Base-by-base conservation (phyloP, 225 moss, liverwort and hornwort species). In the Polytrichum commune region DNA sequence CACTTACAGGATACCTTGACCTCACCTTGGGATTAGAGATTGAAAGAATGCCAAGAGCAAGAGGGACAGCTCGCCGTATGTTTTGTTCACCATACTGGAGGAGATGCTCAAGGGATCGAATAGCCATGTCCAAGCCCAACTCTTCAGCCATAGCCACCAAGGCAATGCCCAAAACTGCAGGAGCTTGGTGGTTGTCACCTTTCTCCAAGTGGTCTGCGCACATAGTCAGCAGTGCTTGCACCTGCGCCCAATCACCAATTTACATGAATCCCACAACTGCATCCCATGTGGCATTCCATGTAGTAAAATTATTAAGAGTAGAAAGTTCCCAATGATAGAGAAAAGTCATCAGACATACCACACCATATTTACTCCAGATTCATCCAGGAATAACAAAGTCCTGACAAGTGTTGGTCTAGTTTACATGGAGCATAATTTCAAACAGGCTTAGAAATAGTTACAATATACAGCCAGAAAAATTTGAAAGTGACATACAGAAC, bases 61-160 rank as follows among this genome's bases (percentile, higher is more conserved):
- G 85, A 27, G 97, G 97, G 66, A 98, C 97, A 54, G 97, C 92
- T 60, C 93, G 89, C 72, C 97, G 88, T 58, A 98, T 98, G 62
- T 93, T 98, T 77, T 98, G 95, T 85, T 98, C 97, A 26, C 97
- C 97, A 62, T 98, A 98, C 71, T 98, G 97, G 22, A 98, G 73
- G 77, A 98, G 92, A 80, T 98, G 97, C 79, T 98, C 92, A 72
- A 98, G 83, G 27, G 97, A 98, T 77, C 97, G 94, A 68, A 98
- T 98, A 28, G 95, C 97, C 97, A 98, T 98, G 67, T 98, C 97
- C 53, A 87, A 80, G 70, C 97, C 97, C 80, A 98, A 90, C 75
- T 98, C 97, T 84, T 98, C 97, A 9, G 97, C 97, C 95, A 98
- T 98, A 60, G 97, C 94, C 54, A 95, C 92, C 71, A 98, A 81